Base-by-base conservation (phyloP, 2,329 filamentous ascomycete genomes). In the Xylariaceae sp. region DNA sequence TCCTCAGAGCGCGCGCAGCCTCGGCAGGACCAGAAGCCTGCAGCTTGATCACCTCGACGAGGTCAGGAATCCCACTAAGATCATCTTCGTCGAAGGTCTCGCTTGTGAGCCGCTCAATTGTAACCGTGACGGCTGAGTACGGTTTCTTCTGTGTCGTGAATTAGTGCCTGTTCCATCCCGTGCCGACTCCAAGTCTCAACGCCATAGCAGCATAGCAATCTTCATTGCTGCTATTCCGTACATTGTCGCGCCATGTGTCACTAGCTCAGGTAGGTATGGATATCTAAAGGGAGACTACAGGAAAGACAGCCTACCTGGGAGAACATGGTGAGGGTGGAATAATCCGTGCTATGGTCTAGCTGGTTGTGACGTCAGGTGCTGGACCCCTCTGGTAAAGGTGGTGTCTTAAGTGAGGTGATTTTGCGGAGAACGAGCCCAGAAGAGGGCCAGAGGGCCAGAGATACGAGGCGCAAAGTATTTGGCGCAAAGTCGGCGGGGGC, bases 51-150 rank as follows among this genome's bases (percentile, higher is more conserved):
- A 94, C 91, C 74, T 99, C 94, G 64, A 97, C 90, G 23, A 99
- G 85, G 69, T 97, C 92, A 47, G 93, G 90, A 65, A 99, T 91
- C 23, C 93, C 94, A 68, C 90, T 88, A 44, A 95, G 80, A 73
- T 97, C 92, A 72, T 97, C 91, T 71, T 95, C 90, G 61, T 95
- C 88, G 74, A 90, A 95, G 63, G 88, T 81, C 75, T 97, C 93
- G 69, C 90, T 88, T 1, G 93, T 97, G 67, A 97, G 83, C 61
- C 88, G 88, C 75, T 97, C 94, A 68, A 99, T 85, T 64, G 90
- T 90, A 57, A 96, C 93, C 41, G 93, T 96, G 64, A 99, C 88
- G 48, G 94, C 92, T 71, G 94, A 91, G 74, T 92, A 97, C 2
- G 93, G 92, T 74, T 94, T 94, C 78, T 92, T 87, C 79, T 87